Evolutionary conservation across 768 basidiomycete genomes (phyloP), one percentile per base, ranked within the genome.

Genomic region (Astraeus odoratus): DNA sequence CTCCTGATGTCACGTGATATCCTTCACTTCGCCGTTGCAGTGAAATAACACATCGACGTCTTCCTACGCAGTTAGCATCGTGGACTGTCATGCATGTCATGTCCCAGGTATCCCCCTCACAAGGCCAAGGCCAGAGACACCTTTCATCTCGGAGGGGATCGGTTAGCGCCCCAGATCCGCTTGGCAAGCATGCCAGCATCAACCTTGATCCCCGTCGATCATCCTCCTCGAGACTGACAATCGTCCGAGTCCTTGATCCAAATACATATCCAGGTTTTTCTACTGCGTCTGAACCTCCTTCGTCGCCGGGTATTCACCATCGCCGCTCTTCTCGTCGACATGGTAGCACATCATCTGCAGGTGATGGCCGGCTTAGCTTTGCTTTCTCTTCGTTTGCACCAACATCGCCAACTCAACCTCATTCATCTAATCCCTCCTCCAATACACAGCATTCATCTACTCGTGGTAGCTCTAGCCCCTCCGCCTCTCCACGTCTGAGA

Each of bases 111-210:
- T n/a, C n/a, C n/a, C n/a, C n/a, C n/a, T 18, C 35, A 3, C 12
- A 8, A 19, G 34, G 5, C 34, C 56, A 53, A 12, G 46, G 40
- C 10, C 43, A 50, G 22, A 51, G 41, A 49, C 55, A 71, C 36
- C 68, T 86, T 30, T 68, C 75, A 20, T 56, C 72, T 6, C 74
- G 87, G 15, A 74, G 86, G 39, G 86, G 86, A 15, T 89, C 87
- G 0, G 63, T 73, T 12, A 70, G 77, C 23, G 87, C 87, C 0
- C 63, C 73, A 2, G 87, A 90, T 59, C 86, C 87, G 0, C 81
- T 71, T 53, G 83, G 75, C 34, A 60, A 68, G 7, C 76, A 86
- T 54, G 62, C 74, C 16, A 58, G 66, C 9, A 52, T 80, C 31
- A 81, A 79, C 52, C 58, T 72, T 45, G 73, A 77, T 57, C 74